Conservation (phyloP, 768 basidiomycete species). For the Ramaria rubella region DNA sequence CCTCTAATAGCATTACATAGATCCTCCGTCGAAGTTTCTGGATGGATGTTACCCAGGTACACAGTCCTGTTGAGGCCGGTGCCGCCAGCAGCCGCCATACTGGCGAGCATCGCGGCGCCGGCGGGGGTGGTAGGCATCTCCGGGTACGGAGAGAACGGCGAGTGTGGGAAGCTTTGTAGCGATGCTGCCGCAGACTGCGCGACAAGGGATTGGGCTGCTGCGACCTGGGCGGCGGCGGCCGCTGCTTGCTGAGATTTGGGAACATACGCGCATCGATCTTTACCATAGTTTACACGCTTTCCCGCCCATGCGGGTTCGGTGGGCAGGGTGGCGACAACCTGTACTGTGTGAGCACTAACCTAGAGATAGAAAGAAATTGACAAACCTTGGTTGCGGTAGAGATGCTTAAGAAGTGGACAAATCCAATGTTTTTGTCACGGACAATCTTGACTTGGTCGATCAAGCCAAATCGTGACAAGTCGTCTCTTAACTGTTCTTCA, state of each 20-base stretch:
- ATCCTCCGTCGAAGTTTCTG: slow-evolving; percentile 92
- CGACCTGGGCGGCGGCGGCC: slow-evolving; percentile 79
- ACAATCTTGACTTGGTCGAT: slow-evolving; percentile 99
- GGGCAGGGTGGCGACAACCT: slow-evolving; percentile 93
- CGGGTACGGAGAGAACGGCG: slow-evolving; percentile 42
- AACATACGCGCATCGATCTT: slow-evolving; percentile 96
- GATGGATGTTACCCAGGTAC: slow-evolving; percentile 94
- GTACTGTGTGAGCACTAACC: background rate
- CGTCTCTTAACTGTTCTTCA: slow-evolving; percentile 88
- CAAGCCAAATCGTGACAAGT: slow-evolving; percentile 85
- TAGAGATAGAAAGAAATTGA: slow-evolving; percentile 3
- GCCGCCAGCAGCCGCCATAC: slow-evolving; percentile 20
- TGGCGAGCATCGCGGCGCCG: slow-evolving; percentile 17
- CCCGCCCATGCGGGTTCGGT: slow-evolving; percentile 91
- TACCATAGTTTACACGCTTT: slow-evolving; percentile 96
- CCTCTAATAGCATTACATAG: slow-evolving; percentile 94
- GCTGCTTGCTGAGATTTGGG: slow-evolving; percentile 92
- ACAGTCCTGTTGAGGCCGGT: slow-evolving; percentile 78
- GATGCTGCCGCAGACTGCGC: slow-evolving; percentile 37
- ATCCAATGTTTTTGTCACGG: slow-evolving; percentile 97
- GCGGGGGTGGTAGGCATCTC: slow-evolving; percentile 12
- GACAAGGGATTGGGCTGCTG: slow-evolving; percentile 68
- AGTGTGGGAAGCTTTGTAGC: slow-evolving; percentile 35
- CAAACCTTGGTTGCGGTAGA: slow-evolving; percentile 88
- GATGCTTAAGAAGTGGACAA: slow-evolving; percentile 97